Evolutionary conservation across 768 basidiomycete species (phyloP).

Genomic region (Leccinellum luteum): DNA sequence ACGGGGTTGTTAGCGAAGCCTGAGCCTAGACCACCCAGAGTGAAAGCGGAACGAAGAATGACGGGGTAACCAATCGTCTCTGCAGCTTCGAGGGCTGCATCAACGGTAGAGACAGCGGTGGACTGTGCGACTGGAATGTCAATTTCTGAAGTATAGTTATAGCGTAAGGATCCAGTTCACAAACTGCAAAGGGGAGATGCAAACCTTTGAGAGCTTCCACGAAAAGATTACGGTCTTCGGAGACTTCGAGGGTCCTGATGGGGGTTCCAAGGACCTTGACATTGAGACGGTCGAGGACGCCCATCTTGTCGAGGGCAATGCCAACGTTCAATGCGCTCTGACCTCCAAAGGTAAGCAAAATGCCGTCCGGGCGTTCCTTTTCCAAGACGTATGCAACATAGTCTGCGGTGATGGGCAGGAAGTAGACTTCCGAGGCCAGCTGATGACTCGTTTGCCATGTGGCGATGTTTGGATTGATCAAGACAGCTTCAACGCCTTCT

Average conservation of each 20-base stretch:
- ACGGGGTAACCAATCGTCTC: constrained; percentile 94
- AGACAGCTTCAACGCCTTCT: constrained; percentile 89
- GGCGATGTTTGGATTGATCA: constrained; percentile 98
- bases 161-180: constrained; percentile 3
- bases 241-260: constrained; percentile 90
- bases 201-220: constrained; percentile 93
- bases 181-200: constrained; percentile 14
- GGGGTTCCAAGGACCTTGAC: constrained; percentile 94
- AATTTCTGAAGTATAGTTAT: constrained; percentile 62
- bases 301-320: constrained; percentile 95
- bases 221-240: constrained; percentile 96
- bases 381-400: constrained; percentile 99
- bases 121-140: constrained; percentile 95
- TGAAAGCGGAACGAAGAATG: constrained; percentile 95
- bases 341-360: constrained; percentile 96
- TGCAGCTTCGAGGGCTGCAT: constrained; percentile 89
- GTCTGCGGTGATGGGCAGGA: constrained; percentile 92
- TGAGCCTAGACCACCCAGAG: constrained; percentile 96
- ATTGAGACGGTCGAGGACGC: constrained; percentile 87
- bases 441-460: constrained; percentile 99
- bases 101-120: constrained; percentile 94
- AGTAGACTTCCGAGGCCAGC: constrained; percentile 95
- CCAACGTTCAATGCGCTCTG: constrained; percentile 98
- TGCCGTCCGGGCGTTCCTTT: constrained; percentile 97
- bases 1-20: constrained; percentile 95